Conservation (phyloP, 495 filamentous ascomycete genomes). For the Trichoderma orchidacearum region DNA sequence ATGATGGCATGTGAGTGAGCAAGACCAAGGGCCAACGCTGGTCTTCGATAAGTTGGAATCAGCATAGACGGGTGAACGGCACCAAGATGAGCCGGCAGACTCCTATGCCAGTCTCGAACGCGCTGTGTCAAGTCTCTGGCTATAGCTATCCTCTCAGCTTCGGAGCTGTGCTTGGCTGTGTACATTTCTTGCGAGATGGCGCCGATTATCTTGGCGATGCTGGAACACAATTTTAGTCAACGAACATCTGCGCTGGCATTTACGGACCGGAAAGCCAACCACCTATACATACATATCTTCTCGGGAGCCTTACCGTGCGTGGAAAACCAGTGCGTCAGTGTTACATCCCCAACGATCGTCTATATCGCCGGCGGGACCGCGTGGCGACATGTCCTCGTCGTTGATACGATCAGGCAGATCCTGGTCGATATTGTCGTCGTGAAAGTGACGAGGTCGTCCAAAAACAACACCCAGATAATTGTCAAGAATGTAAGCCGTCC, state of each 20-base stretch:
- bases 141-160: slow-evolving; percentile 6
- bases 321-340: slow-evolving; percentile 11
- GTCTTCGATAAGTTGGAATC: slow-evolving; percentile 11
- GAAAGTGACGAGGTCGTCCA: slow-evolving; percentile 10
- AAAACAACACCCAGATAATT: slow-evolving; percentile 15
- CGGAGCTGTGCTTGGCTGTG: background rate
- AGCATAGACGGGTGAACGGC: slow-evolving; percentile 10
- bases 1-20: slow-evolving; percentile 16
- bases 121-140: slow-evolving; percentile 6
- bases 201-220: slow-evolving; percentile 10
- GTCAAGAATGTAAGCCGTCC: slow-evolving; percentile 6
- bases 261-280: too few species aligned
- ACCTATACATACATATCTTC: too few species aligned
- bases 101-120: slow-evolving; percentile 10
- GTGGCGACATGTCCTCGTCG: slow-evolving; percentile 12
- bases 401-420: slow-evolving; percentile 6
- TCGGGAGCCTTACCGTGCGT: slow-evolving; percentile 14
- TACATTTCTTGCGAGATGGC: slow-evolving; percentile 14
- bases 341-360: slow-evolving; percentile 6
- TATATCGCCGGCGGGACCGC: background rate
- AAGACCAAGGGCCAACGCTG: slow-evolving; percentile 10
- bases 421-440: slow-evolving; percentile 8
- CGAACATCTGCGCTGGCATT: too few species aligned
- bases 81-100: slow-evolving; percentile 10
- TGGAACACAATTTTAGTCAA: too few species aligned